Base-by-base conservation (phyloP, 2,329 filamentous ascomycete genomes). In the Lecanicillium sp. region DNA sequence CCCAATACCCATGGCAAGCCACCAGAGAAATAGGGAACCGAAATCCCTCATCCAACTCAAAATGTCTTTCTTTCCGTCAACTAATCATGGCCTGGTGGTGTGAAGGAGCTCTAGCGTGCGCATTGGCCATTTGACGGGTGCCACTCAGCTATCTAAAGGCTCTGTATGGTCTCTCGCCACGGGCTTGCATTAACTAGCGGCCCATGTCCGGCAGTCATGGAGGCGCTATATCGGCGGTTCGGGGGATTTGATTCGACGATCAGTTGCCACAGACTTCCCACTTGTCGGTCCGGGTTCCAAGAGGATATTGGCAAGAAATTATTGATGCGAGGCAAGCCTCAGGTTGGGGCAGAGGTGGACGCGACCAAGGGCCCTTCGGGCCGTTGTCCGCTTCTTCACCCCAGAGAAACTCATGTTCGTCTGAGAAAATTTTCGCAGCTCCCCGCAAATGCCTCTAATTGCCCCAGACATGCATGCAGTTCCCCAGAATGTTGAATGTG, bases 121-220 rank as follows among this genome's bases (percentile, higher is more conserved):
- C 44, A 47, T 27, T 47, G 35, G 20, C 44, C 36, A 23, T 11
- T 12, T 35, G 21, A 21, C 7, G 20, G n/a, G 20, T 11, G 40
- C 40, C 40, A 42, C 40, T 37, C 15, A 37, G 23, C 15, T 10
- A 30, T 14, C 33, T n/a, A 29, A n/a, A 43, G 38, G 24, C 15
- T 27, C 24, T 11, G 20, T 11, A 8, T 27, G 24, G 24, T 23
- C 9, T 14, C 20, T 20, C 6, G 32, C 12, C 10, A 21, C 17
- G 10, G 44, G 44, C 44, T 46, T 46, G 44, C 44, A 39, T 46
- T 46, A n/a, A n/a, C n/a, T n/a, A 46, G 26, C 15, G 36, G 36
- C 21, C 1, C 19, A 10, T 23, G 27, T 35, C 20, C n/a, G 29
- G 23, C 11, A 35, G 20, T 20, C 33, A 35, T 10, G 30, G 15